A percentile compares a stretch with the other conserved stretches of the same genome.
phyloP scores from a whole-genome alignment of 2,329 filamentous ascomycete genomes.

The Stachybotrys elegans region DNA sequence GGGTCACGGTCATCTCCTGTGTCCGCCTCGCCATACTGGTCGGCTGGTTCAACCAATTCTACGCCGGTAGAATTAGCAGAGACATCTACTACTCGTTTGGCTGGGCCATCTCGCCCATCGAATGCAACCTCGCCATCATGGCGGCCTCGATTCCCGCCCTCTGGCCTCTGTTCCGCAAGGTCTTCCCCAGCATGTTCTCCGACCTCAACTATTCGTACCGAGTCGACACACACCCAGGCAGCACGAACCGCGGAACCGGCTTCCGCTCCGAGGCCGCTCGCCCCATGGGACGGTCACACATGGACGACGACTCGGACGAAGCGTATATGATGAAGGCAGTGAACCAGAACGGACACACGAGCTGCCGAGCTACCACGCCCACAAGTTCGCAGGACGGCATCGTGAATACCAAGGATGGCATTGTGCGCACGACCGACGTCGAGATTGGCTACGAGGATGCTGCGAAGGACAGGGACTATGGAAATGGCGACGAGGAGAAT shows the following conservation, averaged over 20 bases:
- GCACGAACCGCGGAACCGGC: constrained; percentile 1
- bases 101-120: constrained; percentile 24
- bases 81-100: constrained; percentile 15
- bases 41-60: constrained; percentile 15
- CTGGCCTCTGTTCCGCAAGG: constrained; percentile 28
- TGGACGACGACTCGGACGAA: constrained; percentile 10
- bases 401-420: constrained; percentile 8
- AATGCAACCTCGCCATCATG: constrained; percentile 33
- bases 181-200: constrained; percentile 19
- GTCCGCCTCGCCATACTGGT: constrained; percentile 21
- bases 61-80: constrained; percentile 6
- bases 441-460: constrained; percentile 10
- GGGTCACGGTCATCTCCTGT: constrained; percentile 19
- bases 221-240: constrained; percentile 1
- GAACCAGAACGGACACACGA: constrained; percentile 6
- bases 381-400: constrained; percentile 12
- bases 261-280: constrained; percentile 8
- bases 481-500: constrained; percentile 1
- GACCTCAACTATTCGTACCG: constrained; percentile 14
- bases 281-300: constrained; percentile 6
- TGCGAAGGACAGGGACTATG: constrained; percentile 4
- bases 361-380: constrained; percentile 9
- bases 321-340: constrained; percentile 13
- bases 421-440: constrained; percentile 11
- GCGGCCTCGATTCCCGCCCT: constrained; percentile 31